Evolutionary conservation across 2,329 filamentous ascomycete species (phyloP).

Genomic region (Hypoxylon sp.): DNA sequence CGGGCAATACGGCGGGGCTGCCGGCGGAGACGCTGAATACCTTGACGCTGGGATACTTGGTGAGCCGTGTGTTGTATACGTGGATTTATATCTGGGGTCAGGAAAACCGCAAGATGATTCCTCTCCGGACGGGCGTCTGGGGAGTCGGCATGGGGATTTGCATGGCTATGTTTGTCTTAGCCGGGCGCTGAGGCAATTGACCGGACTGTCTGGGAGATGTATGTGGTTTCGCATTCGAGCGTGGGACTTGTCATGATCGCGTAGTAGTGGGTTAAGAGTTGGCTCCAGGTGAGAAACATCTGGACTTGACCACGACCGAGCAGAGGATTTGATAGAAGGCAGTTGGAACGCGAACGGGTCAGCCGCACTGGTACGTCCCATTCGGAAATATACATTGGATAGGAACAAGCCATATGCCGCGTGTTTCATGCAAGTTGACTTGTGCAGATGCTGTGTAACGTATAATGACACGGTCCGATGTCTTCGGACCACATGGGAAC

Average conservation of each 20-base stretch:
- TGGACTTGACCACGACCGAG: no score
- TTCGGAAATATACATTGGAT: no score
- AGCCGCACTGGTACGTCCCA: not conserved
- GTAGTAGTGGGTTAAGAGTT: not conserved
- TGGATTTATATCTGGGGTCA: constrained; percentile 50
- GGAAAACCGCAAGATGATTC: constrained; percentile 43
- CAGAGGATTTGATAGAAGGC: not conserved
- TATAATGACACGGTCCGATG: no score
- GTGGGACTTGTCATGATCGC: not conserved
- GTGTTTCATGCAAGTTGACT: not conserved
- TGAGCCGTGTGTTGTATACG: constrained; percentile 48
- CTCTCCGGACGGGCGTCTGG: constrained; percentile 47
- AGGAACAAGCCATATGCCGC: no score
- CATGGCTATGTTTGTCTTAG: constrained; percentile 48
- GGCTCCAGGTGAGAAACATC: not conserved
- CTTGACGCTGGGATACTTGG: constrained; percentile 45
- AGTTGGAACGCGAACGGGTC: not conserved
- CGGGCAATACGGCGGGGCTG: constrained; percentile 47
- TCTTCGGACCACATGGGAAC: not conserved
- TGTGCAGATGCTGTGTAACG: not conserved
- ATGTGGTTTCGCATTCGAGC: not conserved
- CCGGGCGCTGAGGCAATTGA: constrained; percentile 35
- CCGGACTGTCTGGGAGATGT: not conserved
- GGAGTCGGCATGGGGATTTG: constrained; percentile 31
- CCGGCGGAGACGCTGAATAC: constrained; percentile 42